Conservation (phyloP, 495 filamentous ascomycete species). For the Hypoxylon subgilvum region DNA sequence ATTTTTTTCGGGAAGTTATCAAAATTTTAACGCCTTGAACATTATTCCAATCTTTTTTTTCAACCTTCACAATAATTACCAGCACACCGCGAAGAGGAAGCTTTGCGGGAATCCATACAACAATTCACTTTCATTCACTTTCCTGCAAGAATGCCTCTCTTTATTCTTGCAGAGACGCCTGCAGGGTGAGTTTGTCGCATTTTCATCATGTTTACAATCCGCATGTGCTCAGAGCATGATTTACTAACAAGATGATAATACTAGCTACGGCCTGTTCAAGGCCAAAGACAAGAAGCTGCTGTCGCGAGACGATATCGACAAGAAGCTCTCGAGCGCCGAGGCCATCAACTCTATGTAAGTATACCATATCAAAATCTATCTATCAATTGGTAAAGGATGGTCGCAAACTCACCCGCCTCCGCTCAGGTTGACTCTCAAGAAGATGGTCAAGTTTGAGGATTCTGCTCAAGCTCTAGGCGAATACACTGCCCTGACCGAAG, state of each 20-base stretch:
- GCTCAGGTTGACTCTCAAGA: slow-evolving; percentile 86
- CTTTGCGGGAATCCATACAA: slow-evolving; percentile 38
- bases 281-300: slow-evolving; percentile 97
- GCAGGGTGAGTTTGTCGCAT: slow-evolving; percentile 65
- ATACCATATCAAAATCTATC: background rate
- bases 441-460: slow-evolving; percentile 95
- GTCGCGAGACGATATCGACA: slow-evolving; percentile 76
- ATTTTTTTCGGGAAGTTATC: slow-evolving; percentile 25
- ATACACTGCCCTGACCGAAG: slow-evolving; percentile 82
- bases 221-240: background rate
- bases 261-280: slow-evolving; percentile 94
- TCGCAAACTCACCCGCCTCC: slow-evolving; percentile 16
- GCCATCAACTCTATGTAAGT: slow-evolving; percentile 85
- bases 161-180: slow-evolving; percentile 88
- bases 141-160: slow-evolving; percentile 68
- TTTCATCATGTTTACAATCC: slow-evolving; percentile 1
- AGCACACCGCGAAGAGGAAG: slow-evolving; percentile 33
- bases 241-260: slow-evolving; percentile 41
- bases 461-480: slow-evolving; percentile 86
- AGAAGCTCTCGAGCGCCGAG: slow-evolving; percentile 79
- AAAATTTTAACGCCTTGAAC: slow-evolving; percentile 27
- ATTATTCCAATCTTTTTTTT: slow-evolving; percentile 16
- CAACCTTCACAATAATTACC: slow-evolving; percentile 12
- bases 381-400: slow-evolving; percentile 10
- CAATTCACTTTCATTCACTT: background rate